A percentile compares a stretch with the other conserved stretches of the same genome.
Conservation (phyloP, 306 rosid species). For the Vachellia pachyceras region DNA sequence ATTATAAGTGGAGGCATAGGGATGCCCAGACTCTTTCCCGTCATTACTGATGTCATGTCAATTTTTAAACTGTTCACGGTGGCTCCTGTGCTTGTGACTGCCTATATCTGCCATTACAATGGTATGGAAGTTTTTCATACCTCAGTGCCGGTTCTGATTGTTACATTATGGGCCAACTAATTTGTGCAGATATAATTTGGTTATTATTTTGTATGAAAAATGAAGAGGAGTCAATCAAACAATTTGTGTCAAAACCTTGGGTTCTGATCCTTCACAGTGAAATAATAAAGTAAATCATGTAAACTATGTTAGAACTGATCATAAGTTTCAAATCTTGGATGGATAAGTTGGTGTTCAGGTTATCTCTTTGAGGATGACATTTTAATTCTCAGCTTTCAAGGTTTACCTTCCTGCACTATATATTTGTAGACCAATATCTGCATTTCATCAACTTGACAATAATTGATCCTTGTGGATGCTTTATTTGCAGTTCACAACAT, state of each 20-base stretch:
- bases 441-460: background rate
- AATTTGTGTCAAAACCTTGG: background rate
- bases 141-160: constrained; percentile 22
- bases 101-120: constrained; percentile 85
- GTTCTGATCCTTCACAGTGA: background rate
- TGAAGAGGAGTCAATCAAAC: constrained; percentile 11
- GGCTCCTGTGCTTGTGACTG: constrained; percentile 82
- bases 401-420: constrained; percentile 8
- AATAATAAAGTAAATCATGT: constrained; percentile 3
- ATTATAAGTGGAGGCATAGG: constrained; percentile 66
- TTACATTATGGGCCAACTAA: constrained; percentile 2
- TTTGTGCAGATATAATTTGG: background rate
- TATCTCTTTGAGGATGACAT: constrained; percentile 25
- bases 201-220: background rate
- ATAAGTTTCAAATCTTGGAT: too few relatives aligned
- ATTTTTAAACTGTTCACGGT: constrained; percentile 72
- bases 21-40: constrained; percentile 82
- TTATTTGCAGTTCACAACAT: constrained; percentile 80
- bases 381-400: constrained; percentile 28
- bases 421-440: constrained; percentile 1
- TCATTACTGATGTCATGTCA: constrained; percentile 60
- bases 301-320: background rate
- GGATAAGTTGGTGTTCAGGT: background rate
- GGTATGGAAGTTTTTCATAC: constrained; percentile 53
- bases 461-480: constrained; percentile 21